Evolutionary conservation across 257 asterid genomes (phyloP).

Genomic region (Solanum gandarillasii): DNA sequence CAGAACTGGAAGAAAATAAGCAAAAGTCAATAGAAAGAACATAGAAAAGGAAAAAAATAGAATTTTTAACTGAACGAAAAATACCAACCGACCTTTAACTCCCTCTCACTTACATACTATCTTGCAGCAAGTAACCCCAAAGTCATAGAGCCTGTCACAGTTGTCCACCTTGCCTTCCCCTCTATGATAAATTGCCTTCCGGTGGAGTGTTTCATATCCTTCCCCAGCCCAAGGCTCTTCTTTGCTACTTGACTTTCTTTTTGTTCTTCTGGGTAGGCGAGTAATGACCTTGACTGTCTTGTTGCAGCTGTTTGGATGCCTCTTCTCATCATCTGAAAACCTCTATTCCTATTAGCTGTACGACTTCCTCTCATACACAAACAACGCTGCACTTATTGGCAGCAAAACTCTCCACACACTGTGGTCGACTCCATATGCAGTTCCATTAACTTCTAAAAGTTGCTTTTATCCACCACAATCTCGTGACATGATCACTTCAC

Average conservation of each 20-base stretch:
- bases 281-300: neutral
- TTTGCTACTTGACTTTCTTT: neutral
- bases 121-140: neutral
- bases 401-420: neutral
- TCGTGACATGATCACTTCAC: neutral
- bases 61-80: neutral
- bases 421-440: neutral
- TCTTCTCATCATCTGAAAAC: neutral
- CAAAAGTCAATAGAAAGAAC: neutral
- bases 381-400: neutral
- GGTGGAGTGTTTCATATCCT: neutral
- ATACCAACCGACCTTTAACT: neutral
- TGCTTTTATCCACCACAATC: neutral
- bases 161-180: neutral
- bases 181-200: neutral
- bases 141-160: neutral
- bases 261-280: neutral
- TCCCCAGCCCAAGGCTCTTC: neutral
- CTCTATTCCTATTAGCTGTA: neutral
- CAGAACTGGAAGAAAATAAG: neutral
- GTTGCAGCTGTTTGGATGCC: neutral
- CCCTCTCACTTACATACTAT: neutral
- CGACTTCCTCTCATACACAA: neutral
- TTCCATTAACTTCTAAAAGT: neutral
- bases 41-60: neutral